A percentile compares a stretch with the other conserved stretches of the same genome.
These are phyloP conservation scores for Nyssa sinensis DNA, from an alignment of 148 eudicot genomes.

Conservation along the genomic window DNA sequence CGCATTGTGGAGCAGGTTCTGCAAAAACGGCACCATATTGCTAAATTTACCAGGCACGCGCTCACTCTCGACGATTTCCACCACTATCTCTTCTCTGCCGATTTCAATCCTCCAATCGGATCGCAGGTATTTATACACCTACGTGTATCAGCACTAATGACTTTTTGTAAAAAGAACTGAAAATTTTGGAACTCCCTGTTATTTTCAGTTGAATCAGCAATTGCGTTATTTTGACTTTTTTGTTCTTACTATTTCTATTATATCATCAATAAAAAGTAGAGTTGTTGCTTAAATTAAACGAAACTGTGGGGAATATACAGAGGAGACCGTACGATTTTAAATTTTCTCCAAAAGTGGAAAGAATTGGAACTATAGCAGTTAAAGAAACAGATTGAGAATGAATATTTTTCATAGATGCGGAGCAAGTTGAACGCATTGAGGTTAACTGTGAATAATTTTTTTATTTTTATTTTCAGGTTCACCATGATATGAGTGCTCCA, in stretches of 20 bases:
- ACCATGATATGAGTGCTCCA: slow-evolving; percentile 82
- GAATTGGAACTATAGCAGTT: not conserved
- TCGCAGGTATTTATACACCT: slow-evolving; percentile 39
- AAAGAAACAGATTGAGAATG: not conserved
- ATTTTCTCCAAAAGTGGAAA: too few relatives aligned
- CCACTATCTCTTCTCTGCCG: slow-evolving; percentile 52
- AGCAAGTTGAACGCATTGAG: not conserved
- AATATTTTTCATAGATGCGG: not conserved
- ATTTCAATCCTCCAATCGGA: slow-evolving; percentile 63
- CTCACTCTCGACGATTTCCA: slow-evolving; percentile 80
- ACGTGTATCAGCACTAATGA: too few relatives aligned
- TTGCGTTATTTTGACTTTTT: not conserved
- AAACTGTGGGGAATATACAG: not conserved
- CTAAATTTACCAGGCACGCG: slow-evolving; percentile 42
- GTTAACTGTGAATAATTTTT: not conserved
- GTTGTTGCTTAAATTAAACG: not conserved
- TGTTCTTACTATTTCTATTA: slow-evolving; percentile 2
- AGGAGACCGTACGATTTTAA: not conserved
- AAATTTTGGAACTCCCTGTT: not conserved
- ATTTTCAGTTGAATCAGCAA: not conserved
- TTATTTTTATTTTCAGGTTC: slow-evolving; percentile 46
- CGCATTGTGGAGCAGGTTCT: slow-evolving; percentile 46
- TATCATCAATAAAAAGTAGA: not conserved
- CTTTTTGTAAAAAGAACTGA: not conserved
- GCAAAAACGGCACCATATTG: slow-evolving; percentile 46